These are phyloP conservation scores for grape (Vitis vinifera) DNA, from an alignment of 164 flowering plant species.

Conservation along the genomic window DNA sequence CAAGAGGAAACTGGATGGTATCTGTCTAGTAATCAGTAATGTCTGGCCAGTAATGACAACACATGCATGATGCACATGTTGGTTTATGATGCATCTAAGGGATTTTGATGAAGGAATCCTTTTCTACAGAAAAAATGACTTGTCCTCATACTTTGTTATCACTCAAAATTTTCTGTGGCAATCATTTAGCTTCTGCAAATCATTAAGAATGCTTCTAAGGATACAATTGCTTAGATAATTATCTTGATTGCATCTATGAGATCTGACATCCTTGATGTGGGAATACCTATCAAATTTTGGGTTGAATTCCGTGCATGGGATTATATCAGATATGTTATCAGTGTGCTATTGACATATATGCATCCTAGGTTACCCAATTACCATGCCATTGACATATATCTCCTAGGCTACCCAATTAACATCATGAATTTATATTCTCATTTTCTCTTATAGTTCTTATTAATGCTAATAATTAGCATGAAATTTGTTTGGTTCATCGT, in stretches of 20 bases:
- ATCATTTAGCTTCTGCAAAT: neutral
- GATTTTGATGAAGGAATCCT: neutral
- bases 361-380: neutral
- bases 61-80: neutral
- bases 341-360: neutral
- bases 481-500: neutral
- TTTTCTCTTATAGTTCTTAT: neutral
- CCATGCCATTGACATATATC: too few relatives aligned
- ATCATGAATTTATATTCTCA: neutral
- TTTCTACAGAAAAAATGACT: neutral
- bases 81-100: neutral
- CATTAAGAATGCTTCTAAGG: neutral
- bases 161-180: neutral
- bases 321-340: neutral
- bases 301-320: neutral
- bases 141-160: neutral
- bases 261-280: neutral
- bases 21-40: neutral
- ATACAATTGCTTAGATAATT: too few relatives aligned
- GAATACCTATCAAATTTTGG: neutral
- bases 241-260: neutral
- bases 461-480: neutral
- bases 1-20: neutral
- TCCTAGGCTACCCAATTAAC: too few relatives aligned
- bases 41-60: neutral